phyloP scores from a whole-genome alignment of 1,284 basidiomycete genomes.

The Ustilago vetiveriae region DNA sequence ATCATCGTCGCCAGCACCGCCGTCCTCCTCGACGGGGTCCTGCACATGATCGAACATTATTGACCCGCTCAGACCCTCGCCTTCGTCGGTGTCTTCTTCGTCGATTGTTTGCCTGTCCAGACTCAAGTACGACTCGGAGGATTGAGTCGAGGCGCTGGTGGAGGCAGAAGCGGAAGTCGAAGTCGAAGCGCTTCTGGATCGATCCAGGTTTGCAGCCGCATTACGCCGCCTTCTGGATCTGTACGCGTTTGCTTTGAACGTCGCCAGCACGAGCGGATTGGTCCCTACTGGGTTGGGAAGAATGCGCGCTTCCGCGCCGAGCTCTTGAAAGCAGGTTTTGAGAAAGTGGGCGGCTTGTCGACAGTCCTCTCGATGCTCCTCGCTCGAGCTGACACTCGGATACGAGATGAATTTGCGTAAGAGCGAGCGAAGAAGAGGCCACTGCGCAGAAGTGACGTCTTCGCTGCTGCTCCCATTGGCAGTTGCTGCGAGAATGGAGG shows the following conservation, averaged over 20 bases:
- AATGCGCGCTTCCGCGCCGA: constrained; percentile 59
- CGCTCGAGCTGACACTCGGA: constrained; percentile 80
- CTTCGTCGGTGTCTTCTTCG: constrained; percentile 7
- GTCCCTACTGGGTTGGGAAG: constrained; percentile 41
- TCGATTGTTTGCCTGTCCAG: constrained; percentile 2
- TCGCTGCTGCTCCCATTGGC: not conserved
- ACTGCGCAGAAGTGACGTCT: constrained; percentile 13
- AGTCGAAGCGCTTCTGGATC: constrained; percentile 22
- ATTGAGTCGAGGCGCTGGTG: constrained; percentile 10
- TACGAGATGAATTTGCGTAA: constrained; percentile 87
- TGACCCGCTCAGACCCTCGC: constrained; percentile 26
- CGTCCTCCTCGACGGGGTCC: not conserved
- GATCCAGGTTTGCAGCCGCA: constrained; percentile 6
- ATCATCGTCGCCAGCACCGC: constrained; percentile 4
- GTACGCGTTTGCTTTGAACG: constrained; percentile 49
- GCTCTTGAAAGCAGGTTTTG: constrained; percentile 51
- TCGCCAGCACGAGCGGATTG: constrained; percentile 62
- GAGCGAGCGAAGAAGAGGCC: constrained; percentile 72
- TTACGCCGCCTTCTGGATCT: constrained; percentile 18
- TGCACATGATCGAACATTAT: constrained; percentile 39
- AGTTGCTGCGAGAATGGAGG: constrained; percentile 4
- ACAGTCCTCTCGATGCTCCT: constrained; percentile 78
- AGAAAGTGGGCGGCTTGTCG: constrained; percentile 62
- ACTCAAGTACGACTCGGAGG: constrained; percentile 16
- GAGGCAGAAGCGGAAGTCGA: constrained; percentile 14